Evolutionary conservation across 176 grass and related monocot genomes (phyloP).

Genomic region (Canna indica): DNA sequence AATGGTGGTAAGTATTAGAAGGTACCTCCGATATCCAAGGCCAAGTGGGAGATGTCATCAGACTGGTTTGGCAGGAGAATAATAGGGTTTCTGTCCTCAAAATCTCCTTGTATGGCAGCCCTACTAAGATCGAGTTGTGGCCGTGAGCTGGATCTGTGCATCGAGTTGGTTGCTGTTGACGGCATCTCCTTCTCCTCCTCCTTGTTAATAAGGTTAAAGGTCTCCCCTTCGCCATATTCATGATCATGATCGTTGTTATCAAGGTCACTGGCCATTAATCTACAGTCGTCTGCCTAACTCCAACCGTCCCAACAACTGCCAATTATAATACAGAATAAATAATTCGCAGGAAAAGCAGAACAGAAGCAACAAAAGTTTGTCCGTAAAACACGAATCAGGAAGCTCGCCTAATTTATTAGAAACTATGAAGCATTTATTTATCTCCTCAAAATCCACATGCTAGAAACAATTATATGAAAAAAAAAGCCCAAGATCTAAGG

Average conservation of each 20-base stretch:
- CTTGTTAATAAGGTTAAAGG: neutral
- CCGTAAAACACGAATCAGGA: neutral
- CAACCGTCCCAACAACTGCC: neutral
- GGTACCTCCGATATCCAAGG: conserved; percentile 87
- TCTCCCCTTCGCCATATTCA: neutral
- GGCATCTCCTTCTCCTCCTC: conserved; percentile 3
- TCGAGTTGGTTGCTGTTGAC: neutral
- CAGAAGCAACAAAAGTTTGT: neutral
- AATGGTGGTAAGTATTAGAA: neutral
- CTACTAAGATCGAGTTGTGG: conserved; percentile 90
- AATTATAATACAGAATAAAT: neutral
- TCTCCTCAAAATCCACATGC: no score
- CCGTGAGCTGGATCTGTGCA: conserved; percentile 67
- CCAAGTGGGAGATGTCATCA: conserved; percentile 93
- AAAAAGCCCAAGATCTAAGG: no score
- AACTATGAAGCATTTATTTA: no score
- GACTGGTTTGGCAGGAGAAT: conserved; percentile 96
- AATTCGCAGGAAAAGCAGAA: neutral
- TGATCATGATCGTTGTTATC: neutral
- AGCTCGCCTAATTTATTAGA: neutral
- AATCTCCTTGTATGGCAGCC: conserved; percentile 81
- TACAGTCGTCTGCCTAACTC: neutral
- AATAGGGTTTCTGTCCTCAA: conserved; percentile 73
- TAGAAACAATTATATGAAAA: no score
- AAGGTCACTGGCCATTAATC: conserved; percentile 1